These are phyloP conservation scores for Arthrobotrys sphaeroides DNA, from an alignment of 2,329 filamentous ascomycete genomes.

Conservation along the genomic window DNA sequence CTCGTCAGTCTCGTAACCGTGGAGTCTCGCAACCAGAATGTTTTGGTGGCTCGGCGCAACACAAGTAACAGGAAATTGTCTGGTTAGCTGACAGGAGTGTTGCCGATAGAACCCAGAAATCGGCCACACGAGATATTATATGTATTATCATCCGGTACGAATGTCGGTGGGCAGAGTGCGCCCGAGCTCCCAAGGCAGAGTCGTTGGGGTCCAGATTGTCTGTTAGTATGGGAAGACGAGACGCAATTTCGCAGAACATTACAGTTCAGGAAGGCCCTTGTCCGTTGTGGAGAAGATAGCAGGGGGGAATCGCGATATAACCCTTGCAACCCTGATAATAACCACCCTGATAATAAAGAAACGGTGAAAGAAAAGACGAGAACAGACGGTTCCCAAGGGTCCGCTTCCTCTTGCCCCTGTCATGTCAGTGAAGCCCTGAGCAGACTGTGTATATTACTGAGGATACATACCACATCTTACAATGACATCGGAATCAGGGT, in stretches of 20 bases:
- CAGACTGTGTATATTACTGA: neutral
- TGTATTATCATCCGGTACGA: too few species aligned
- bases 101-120: too few species aligned
- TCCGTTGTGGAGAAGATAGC: slow-evolving; percentile 25
- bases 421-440: neutral
- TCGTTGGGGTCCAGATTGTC: neutral
- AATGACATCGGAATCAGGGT: neutral
- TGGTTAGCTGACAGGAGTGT: too few species aligned
- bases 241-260: slow-evolving; percentile 44
- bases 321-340: slow-evolving; percentile 8
- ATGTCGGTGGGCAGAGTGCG: neutral
- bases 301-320: slow-evolving; percentile 4
- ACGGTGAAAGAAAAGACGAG: neutral
- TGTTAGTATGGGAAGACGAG: slow-evolving; percentile 9
- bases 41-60: too few species aligned
- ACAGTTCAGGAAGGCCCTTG: slow-evolving; percentile 50
- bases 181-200: slow-evolving; percentile 8
- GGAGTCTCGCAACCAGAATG: too few species aligned
- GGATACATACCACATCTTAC: too few species aligned
- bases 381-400: neutral
- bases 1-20: too few species aligned
- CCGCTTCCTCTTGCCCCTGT: neutral
- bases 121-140: too few species aligned
- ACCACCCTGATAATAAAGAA: slow-evolving; percentile 12
- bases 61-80: too few species aligned